Evolutionary conservation across 305 asterid genomes (phyloP).

Genomic region (Fraxinus latifolia): DNA sequence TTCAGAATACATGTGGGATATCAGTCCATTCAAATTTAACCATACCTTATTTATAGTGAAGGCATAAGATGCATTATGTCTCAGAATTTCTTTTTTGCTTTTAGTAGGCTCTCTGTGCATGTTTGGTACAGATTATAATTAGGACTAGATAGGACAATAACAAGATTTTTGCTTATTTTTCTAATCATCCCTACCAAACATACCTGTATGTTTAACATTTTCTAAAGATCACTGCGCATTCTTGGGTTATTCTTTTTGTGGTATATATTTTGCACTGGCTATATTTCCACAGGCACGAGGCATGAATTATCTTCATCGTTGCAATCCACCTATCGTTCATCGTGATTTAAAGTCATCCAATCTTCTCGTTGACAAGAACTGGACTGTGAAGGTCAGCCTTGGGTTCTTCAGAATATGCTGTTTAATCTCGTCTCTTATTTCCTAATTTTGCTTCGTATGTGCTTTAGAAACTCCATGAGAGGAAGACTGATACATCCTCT

Average conservation of each 20-base stretch:
- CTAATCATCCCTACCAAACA: background rate
- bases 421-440: background rate
- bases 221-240: background rate
- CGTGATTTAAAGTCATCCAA: slow-evolving; percentile 97
- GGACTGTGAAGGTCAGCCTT: slow-evolving; percentile 88
- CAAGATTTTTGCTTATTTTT: background rate
- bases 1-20: slow-evolving; percentile 10
- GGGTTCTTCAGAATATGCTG: background rate
- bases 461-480: slow-evolving; percentile 15
- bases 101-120: background rate
- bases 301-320: slow-evolving; percentile 93
- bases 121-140: background rate
- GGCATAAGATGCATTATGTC: background rate
- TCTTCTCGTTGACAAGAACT: slow-evolving; percentile 96
- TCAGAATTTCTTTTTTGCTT: background rate
- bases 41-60: background rate
- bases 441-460: slow-evolving; percentile 7
- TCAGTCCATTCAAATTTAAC: background rate
- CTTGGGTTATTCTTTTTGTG: background rate
- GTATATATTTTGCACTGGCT: slow-evolving; percentile 8
- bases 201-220: background rate
- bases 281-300: slow-evolving; percentile 76
- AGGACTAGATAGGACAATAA: background rate
- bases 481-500: slow-evolving; percentile 13
- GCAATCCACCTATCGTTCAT: slow-evolving; percentile 86